Conservation (phyloP, 176 grass and related monocot genomes). For the Coix lacrymajobi region DNA sequence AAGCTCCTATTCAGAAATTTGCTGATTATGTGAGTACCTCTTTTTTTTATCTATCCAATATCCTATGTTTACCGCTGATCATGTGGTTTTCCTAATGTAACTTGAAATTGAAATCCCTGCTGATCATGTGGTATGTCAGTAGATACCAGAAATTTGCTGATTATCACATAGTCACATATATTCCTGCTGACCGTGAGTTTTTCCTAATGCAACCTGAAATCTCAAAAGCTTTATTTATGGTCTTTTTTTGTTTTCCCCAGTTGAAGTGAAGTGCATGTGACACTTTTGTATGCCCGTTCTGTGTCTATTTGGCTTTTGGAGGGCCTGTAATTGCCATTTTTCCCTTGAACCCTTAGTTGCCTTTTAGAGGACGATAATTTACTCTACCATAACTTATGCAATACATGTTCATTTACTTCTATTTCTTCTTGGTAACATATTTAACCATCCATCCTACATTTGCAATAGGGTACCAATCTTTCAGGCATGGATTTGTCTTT, state of each 20-base stretch:
- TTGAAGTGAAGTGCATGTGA: neutral
- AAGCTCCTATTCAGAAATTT: conserved; percentile 99
- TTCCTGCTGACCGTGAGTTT: neutral
- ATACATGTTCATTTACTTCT: conserved; percentile 1
- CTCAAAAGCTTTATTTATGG: neutral
- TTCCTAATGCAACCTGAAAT: neutral
- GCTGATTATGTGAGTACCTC: conserved; percentile 79
- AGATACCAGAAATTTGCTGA: too few species aligned
- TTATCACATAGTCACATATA: neutral
- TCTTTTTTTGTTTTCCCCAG: neutral
- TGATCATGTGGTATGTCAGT: too few species aligned
- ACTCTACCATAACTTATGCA: neutral
- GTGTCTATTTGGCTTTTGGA: neutral
- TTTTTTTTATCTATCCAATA: neutral
- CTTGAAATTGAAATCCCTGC: neutral
- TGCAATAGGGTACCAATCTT: neutral
- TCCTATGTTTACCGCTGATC: neutral
- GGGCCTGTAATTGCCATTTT: neutral
- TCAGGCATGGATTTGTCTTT: neutral
- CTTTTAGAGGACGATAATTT: neutral
- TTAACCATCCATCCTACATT: neutral
- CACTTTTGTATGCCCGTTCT: conserved; percentile 5
- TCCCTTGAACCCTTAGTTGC: neutral
- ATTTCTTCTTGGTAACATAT: neutral
- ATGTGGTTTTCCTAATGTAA: too few species aligned